phyloP scores from a whole-genome alignment of 2,329 filamentous ascomycete species.

The Aspergillus amoenus region DNA sequence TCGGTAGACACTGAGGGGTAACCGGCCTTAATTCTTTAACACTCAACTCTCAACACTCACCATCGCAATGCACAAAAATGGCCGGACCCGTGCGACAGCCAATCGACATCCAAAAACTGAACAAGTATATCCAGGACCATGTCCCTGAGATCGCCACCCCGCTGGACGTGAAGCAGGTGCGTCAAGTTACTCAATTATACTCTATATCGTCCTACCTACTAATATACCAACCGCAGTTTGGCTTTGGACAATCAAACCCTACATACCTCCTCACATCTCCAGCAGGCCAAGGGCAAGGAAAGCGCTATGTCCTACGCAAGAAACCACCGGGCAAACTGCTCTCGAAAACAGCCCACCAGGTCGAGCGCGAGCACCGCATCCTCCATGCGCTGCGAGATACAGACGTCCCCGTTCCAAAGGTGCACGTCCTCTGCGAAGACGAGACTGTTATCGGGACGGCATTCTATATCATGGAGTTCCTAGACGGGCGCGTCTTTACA shows the following conservation, averaged over 20 bases:
- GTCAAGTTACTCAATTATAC: too few relatives aligned
- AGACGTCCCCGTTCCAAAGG: conserved; percentile 80
- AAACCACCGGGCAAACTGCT: conserved; percentile 92
- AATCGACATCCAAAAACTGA: conserved; percentile 77
- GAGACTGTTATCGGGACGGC: conserved; percentile 75
- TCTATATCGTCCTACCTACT: too few relatives aligned
- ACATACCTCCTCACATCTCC: conserved; percentile 82
- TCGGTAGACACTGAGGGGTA: too few relatives aligned
- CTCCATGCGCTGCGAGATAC: conserved; percentile 78
- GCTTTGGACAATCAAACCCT: conserved; percentile 95
- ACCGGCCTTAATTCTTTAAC: too few relatives aligned
- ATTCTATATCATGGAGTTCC: conserved; percentile 97
- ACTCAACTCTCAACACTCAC: too few relatives aligned
- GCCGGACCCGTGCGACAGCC: conserved; percentile 86
- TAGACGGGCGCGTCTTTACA: conserved; percentile 90
- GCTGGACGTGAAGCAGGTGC: conserved; percentile 83
- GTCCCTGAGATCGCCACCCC: conserved; percentile 81
- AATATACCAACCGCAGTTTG: conserved; percentile 53
- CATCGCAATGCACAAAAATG: conserved; percentile 50
- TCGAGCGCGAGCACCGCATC: conserved; percentile 92
- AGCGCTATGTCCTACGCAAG: conserved; percentile 88
- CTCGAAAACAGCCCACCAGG: conserved; percentile 90
- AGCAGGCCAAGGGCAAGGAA: conserved; percentile 48
- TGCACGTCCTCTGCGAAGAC: conserved; percentile 85
- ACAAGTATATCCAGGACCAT: conserved; percentile 72